phyloP scores from a whole-genome alignment of 2,329 filamentous ascomycete genomes.

The Aspergillus sp. region DNA sequence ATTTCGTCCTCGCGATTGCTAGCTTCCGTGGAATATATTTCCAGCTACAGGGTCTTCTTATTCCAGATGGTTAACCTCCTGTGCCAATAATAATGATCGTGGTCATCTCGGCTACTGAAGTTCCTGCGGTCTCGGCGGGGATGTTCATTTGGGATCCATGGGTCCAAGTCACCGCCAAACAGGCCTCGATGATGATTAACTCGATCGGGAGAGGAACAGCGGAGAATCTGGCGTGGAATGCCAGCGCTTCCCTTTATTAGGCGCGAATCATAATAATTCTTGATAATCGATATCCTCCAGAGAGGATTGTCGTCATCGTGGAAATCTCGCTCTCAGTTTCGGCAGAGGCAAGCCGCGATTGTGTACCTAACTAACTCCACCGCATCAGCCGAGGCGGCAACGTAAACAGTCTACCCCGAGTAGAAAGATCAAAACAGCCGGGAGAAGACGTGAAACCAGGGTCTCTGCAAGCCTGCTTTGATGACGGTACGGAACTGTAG shows the following conservation, averaged over 20 bases:
- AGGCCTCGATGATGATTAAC: neutral
- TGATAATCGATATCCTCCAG: neutral
- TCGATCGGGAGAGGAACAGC: neutral
- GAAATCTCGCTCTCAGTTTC: constrained; percentile 6
- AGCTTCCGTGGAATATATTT: neutral
- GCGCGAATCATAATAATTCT: constrained; percentile 2
- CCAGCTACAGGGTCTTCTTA: neutral
- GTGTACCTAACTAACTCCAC: constrained; percentile 11
- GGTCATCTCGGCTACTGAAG: neutral
- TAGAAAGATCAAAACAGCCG: constrained; percentile 22
- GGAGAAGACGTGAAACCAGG: neutral
- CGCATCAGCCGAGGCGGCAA: constrained; percentile 13
- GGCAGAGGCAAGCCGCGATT: constrained; percentile 2
- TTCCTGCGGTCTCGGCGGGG: neutral
- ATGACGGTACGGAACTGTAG: neutral
- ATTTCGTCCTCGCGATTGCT: neutral
- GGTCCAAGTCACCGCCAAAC: neutral
- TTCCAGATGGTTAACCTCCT: neutral
- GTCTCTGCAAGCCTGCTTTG: neutral
- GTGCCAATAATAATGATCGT: neutral
- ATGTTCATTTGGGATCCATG: neutral
- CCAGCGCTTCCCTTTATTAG: neutral
- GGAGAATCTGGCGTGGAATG: constrained; percentile 3
- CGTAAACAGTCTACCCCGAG: constrained; percentile 22
- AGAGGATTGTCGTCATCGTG: constrained; percentile 9